Evolutionary conservation across 345 rosid species (phyloP).

Genomic region (Nephelium lappaceum): DNA sequence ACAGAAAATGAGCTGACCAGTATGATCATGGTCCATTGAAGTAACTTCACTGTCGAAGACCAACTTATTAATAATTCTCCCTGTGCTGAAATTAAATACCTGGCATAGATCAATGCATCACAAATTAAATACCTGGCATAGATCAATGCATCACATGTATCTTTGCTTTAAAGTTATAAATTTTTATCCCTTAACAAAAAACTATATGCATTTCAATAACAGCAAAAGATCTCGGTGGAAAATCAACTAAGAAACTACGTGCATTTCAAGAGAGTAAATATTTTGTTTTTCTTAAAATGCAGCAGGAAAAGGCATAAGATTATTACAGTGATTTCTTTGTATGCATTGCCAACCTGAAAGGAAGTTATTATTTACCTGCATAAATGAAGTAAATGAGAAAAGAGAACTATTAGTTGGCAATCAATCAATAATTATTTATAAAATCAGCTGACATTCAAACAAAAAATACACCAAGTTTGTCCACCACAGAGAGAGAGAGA

Average conservation of each 20-base stretch:
- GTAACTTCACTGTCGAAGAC: conserved; percentile 66
- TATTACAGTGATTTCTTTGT: conserved; percentile 86
- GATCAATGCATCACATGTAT: conserved; percentile 9
- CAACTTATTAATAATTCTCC: conserved; percentile 69
- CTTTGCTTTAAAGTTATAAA: neutral
- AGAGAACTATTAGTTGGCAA: neutral
- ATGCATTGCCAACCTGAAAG: conserved; percentile 91
- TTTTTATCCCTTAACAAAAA: neutral
- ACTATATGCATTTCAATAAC: neutral
- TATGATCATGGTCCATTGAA: conserved; percentile 98
- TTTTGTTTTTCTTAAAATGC: neutral
- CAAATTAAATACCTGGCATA: conserved; percentile 74
- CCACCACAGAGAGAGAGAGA: neutral
- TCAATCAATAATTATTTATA: neutral
- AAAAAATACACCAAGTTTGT: neutral
- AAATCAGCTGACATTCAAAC: neutral
- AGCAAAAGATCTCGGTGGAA: neutral
- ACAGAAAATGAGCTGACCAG: conserved; percentile 92
- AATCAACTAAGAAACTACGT: neutral
- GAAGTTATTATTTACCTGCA: conserved; percentile 96
- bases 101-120: conserved; percentile 31
- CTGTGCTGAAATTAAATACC: conserved; percentile 99
- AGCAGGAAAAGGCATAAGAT: conserved; percentile 26
- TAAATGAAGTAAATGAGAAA: conserved; percentile 23
- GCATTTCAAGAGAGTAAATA: neutral